Percentiles rank a stretch among this genome's conserved stretches.
These are phyloP conservation scores for Dioscorea cayenensis DNA, from an alignment of 116 monocot species.

Conservation along the genomic window DNA sequence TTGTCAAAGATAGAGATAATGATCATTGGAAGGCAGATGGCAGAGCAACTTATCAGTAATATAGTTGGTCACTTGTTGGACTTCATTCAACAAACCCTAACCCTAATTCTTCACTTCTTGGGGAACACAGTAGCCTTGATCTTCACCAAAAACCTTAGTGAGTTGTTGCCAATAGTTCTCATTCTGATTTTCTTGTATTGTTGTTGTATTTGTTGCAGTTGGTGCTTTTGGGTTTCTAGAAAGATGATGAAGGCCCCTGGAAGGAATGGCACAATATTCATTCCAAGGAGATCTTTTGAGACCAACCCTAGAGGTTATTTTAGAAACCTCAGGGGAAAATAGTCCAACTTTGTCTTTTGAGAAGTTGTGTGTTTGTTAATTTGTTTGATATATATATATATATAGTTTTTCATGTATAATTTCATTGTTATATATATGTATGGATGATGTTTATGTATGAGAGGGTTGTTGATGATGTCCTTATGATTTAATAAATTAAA, in stretches of 20 bases:
- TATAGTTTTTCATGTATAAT: no score
- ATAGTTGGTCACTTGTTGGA: not conserved
- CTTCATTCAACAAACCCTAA: slow-evolving; percentile 2
- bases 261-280: slow-evolving; percentile 3
- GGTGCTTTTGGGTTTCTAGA: not conserved
- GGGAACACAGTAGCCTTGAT: not conserved
- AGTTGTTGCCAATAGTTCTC: slow-evolving; percentile 1
- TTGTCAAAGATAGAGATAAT: not conserved
- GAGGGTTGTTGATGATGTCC: no score
- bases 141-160: slow-evolving; percentile 1
- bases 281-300: slow-evolving; percentile 12
- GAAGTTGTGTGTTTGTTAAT: no score
- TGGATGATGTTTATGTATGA: no score
- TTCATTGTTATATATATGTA: no score
- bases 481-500: no score
- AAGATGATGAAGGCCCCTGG: slow-evolving; percentile 33
- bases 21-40: not conserved
- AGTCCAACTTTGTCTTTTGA: not conserved
- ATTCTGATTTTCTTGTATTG: not conserved
- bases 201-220: not conserved
- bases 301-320: slow-evolving; percentile 18
- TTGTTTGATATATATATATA: no score
- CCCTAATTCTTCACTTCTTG: slow-evolving; percentile 2
- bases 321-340: not conserved
- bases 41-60: not conserved